A percentile compares a stretch with the other conserved stretches of the same genome.
phyloP scores from a whole-genome alignment of 2,329 filamentous ascomycete genomes.

The Aspergillus caelatus region DNA sequence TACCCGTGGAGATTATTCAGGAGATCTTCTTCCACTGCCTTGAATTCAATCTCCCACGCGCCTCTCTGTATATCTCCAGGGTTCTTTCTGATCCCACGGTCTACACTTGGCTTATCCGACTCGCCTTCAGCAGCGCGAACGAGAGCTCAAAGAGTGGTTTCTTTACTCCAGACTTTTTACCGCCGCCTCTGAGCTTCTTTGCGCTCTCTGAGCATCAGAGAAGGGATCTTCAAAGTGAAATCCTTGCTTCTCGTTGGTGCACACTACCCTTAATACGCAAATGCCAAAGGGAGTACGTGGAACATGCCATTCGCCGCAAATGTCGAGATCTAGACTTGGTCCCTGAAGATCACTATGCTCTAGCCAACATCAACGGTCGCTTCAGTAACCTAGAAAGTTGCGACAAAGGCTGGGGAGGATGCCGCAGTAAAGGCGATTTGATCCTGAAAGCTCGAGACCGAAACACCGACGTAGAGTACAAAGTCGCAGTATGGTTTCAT shows the following conservation, averaged over 20 bases:
- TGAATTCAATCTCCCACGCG: slow-evolving; percentile 51
- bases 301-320: slow-evolving; percentile 36
- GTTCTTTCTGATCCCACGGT: slow-evolving; percentile 44
- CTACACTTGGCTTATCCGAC: slow-evolving; percentile 47
- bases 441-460: slow-evolving; percentile 26
- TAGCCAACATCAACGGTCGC: slow-evolving; percentile 27
- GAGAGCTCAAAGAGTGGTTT: slow-evolving; percentile 32
- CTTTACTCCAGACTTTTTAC: slow-evolving; percentile 43
- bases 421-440: slow-evolving; percentile 36
- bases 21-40: slow-evolving; percentile 54
- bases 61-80: slow-evolving; percentile 46
- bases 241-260: slow-evolving; percentile 46
- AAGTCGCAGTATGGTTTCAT: slow-evolving; percentile 42
- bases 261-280: slow-evolving; percentile 40
- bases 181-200: slow-evolving; percentile 39
- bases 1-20: slow-evolving; percentile 55
- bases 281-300: slow-evolving; percentile 44
- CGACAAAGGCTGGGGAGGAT: slow-evolving; percentile 26
- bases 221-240: slow-evolving; percentile 36
- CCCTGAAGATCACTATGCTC: slow-evolving; percentile 23
- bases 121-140: slow-evolving; percentile 46
- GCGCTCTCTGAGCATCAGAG: slow-evolving; percentile 31
- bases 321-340: slow-evolving; percentile 32
- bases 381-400: slow-evolving; percentile 27
- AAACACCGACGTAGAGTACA: slow-evolving; percentile 21